Percentiles rank a stretch among this genome's conserved stretches.
Evolutionary conservation across 2,329 filamentous ascomycete species (phyloP).

Genomic region (Teratosphaeria zuluensis): DNA sequence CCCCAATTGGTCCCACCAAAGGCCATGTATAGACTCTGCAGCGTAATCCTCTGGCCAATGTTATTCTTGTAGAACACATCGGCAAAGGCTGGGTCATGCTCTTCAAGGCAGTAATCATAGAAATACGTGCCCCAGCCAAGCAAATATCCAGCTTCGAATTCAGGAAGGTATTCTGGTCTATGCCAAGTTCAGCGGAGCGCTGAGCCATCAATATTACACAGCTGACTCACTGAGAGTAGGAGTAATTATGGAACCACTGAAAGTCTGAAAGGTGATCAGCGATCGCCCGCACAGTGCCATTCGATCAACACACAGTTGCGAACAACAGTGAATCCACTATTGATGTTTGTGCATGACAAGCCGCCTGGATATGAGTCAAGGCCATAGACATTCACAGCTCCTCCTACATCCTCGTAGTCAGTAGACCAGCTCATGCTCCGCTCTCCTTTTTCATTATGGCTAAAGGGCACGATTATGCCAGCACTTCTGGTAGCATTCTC

Average conservation of each 20-base stretch:
- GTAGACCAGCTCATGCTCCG: slow-evolving; percentile 48
- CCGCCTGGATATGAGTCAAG: slow-evolving; percentile 46
- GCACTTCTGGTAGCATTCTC: slow-evolving; percentile 45
- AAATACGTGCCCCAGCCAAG: slow-evolving; percentile 49
- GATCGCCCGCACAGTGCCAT: slow-evolving; percentile 5
- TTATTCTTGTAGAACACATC: slow-evolving; percentile 56
- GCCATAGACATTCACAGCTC: slow-evolving; percentile 46
- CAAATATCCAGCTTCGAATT: slow-evolving; percentile 39
- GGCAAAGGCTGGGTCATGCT: slow-evolving; percentile 50
- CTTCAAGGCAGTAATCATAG: slow-evolving; percentile 44
- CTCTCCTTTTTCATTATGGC: slow-evolving; percentile 48
- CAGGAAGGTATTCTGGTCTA: background rate
- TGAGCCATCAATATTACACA: background rate
- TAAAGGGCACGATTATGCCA: slow-evolving; percentile 50
- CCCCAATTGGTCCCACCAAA: slow-evolving; percentile 59
- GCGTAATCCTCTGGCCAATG: slow-evolving; percentile 49
- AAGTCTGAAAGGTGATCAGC: slow-evolving; percentile 35
- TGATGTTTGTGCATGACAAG: slow-evolving; percentile 54
- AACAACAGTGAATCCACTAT: slow-evolving; percentile 52
- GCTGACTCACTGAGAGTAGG: slow-evolving; percentile 34
- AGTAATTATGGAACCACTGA: slow-evolving; percentile 35
- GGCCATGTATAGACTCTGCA: slow-evolving; percentile 51
- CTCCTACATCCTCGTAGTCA: slow-evolving; percentile 44
- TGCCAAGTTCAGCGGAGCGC: background rate
- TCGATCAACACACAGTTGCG: slow-evolving; percentile 35